Evolutionary conservation across 23 red algal species (phyloP).

Genomic region (Cyanidium caldarium): DNA sequence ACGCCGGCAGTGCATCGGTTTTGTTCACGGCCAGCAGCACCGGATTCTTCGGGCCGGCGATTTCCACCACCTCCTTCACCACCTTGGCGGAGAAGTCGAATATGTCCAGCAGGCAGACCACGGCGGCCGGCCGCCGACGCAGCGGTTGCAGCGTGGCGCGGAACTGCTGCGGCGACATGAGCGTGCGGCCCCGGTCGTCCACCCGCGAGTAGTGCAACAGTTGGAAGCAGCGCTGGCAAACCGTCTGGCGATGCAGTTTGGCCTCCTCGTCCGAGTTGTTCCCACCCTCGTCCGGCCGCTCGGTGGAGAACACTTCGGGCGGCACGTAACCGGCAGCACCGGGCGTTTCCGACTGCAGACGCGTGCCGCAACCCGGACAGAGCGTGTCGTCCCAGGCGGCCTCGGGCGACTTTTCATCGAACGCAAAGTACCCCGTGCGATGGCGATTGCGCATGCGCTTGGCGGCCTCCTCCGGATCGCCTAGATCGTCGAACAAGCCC

Average conservation of each 20-base stretch:
- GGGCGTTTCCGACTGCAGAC: background rate
- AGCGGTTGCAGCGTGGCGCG: slow-evolving; percentile 29
- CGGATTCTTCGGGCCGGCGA: slow-evolving; percentile 36
- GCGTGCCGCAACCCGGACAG: background rate
- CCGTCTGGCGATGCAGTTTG: background rate
- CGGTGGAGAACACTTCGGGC: background rate
- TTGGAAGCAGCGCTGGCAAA: slow-evolving; percentile 60
- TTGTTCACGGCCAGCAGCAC: slow-evolving; percentile 81
- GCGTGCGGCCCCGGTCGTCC: background rate
- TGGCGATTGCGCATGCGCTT: too few relatives aligned
- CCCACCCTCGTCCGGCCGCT: too few relatives aligned
- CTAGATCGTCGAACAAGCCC: too few relatives aligned
- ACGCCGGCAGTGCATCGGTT: slow-evolving; percentile 52
- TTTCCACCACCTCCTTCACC: slow-evolving; percentile 33
- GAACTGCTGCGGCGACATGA: slow-evolving; percentile 48
- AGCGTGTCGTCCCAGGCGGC: too few relatives aligned
- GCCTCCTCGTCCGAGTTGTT: too few relatives aligned
- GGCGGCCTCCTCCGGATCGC: too few relatives aligned
- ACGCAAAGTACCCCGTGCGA: too few relatives aligned
- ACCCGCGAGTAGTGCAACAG: slow-evolving; percentile 38
- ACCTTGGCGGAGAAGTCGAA: slow-evolving; percentile 83
- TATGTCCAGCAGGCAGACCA: slow-evolving; percentile 90
- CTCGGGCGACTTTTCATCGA: too few relatives aligned
- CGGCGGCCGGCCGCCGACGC: slow-evolving; percentile 15
- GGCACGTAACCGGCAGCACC: background rate